Conservation (phyloP, 2,329 filamentous ascomycete genomes). For the Claviceps capensis region DNA sequence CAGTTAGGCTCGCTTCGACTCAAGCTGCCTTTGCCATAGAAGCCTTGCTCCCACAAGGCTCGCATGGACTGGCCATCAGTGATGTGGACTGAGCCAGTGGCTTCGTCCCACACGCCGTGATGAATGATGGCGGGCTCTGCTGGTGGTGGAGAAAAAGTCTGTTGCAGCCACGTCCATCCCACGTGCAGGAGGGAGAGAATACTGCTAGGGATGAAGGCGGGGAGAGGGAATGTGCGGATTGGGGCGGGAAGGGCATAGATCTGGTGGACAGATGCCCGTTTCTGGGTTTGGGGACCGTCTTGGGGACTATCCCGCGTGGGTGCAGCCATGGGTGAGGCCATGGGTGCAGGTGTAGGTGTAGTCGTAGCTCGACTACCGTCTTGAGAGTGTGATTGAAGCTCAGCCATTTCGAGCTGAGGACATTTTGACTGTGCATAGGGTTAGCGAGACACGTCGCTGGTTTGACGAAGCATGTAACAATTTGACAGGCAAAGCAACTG, state of each 20-base stretch:
- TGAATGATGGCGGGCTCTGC: slow-evolving; percentile 53
- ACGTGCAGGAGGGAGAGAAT: slow-evolving; percentile 78
- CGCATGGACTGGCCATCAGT: slow-evolving; percentile 62
- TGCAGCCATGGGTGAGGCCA: slow-evolving; percentile 3
- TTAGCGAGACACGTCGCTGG: not conserved
- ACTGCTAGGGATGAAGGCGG: slow-evolving; percentile 81
- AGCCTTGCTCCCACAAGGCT: slow-evolving; percentile 89
- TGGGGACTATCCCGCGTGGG: slow-evolving; percentile 7
- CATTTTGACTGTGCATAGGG: slow-evolving; percentile 29
- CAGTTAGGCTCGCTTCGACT: slow-evolving; percentile 93
- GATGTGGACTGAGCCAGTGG: slow-evolving; percentile 73
- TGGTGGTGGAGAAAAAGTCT: slow-evolving; percentile 53
- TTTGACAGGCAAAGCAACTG: slow-evolving; percentile 11
- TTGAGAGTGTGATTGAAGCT: slow-evolving; percentile 17
- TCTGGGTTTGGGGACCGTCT: slow-evolving; percentile 15
- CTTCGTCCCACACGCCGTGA: slow-evolving; percentile 64
- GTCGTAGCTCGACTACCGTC: slow-evolving; percentile 5
- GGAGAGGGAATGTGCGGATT: slow-evolving; percentile 69
- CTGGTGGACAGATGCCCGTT: slow-evolving; percentile 41
- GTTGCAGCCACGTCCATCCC: slow-evolving; percentile 61
- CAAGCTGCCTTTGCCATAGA: slow-evolving; percentile 87
- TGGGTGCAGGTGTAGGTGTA: no score
- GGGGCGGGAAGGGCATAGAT: slow-evolving; percentile 76
- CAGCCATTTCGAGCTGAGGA: slow-evolving; percentile 29
- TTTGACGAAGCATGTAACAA: not conserved